A percentile compares a stretch with the other conserved stretches of the same genome.
Conservation (phyloP, 139 green algal species). For the Tetradesmus lagerheimii region DNA sequence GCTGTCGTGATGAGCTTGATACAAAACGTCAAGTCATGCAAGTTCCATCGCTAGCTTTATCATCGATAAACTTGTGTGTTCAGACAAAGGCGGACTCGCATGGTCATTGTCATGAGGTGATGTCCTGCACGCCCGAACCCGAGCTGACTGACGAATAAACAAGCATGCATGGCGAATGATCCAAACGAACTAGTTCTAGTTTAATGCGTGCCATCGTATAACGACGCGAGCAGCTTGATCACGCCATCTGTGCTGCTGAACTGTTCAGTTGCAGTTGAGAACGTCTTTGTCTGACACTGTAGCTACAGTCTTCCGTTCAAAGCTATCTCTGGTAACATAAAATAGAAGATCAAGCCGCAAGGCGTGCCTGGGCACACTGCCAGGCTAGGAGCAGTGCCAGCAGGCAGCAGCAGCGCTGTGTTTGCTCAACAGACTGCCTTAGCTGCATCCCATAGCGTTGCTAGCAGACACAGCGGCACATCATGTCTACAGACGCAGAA, state of each 20-base stretch:
- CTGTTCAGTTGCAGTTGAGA: not conserved
- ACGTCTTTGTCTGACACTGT: not conserved
- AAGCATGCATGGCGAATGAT: not conserved
- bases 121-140: not conserved
- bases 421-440: not conserved
- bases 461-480: not conserved
- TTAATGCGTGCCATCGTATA: too few species aligned
- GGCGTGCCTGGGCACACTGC: not conserved
- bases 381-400: not conserved
- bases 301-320: not conserved
- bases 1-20: too few species aligned
- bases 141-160: not conserved
- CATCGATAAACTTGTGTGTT: too few species aligned
- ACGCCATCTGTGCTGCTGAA: not conserved
- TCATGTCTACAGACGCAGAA: conserved; percentile 55
- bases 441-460: not conserved
- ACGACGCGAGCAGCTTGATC: not conserved
- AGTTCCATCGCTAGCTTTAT: too few species aligned
- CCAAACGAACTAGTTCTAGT: too few species aligned
- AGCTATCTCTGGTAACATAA: not conserved
- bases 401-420: not conserved
- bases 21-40: too few species aligned
- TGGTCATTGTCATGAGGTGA: not conserved
- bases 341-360: not conserved
- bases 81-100: too few species aligned